Evolutionary conservation across 2,329 filamentous ascomycete genomes (phyloP).

Genomic region (Aschersonia sp.): DNA sequence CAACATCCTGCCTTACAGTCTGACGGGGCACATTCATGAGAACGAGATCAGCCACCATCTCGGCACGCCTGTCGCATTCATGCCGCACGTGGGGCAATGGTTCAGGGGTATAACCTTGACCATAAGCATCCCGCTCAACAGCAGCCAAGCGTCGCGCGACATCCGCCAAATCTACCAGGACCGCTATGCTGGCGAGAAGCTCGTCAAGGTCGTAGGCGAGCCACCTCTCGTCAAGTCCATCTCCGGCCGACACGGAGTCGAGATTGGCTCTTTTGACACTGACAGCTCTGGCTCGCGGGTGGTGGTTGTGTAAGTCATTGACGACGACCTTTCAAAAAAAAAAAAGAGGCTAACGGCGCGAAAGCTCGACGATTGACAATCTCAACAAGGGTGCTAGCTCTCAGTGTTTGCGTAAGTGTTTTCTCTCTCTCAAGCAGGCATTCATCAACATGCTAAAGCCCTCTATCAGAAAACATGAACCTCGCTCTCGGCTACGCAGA

Average conservation of each 20-base stretch:
- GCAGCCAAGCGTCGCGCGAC: conserved; percentile 80
- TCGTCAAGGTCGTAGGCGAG: conserved; percentile 86
- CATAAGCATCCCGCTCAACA: conserved; percentile 75
- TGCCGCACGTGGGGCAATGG: conserved; percentile 56
- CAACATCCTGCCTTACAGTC: conserved; percentile 72
- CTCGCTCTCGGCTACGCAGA: conserved; percentile 77
- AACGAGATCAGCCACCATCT: conserved; percentile 74
- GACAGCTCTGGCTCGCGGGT: conserved; percentile 80
- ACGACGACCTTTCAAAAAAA: conserved; percentile 60
- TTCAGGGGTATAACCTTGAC: conserved; percentile 80
- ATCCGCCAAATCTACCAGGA: conserved; percentile 94
- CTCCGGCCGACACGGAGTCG: conserved; percentile 70
- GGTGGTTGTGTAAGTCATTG: conserved; percentile 50
- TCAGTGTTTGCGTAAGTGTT: conserved; percentile 70
- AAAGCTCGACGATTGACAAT: conserved; percentile 77
- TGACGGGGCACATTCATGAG: conserved; percentile 88
- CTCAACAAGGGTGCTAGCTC: conserved; percentile 85
- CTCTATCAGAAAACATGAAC: conserved; percentile 73
- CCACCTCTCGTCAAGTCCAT: conserved; percentile 77
- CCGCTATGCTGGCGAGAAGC: conserved; percentile 86
- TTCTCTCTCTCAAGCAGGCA: neutral
- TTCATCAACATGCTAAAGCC: conserved; percentile 37
- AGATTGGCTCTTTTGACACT: conserved; percentile 93
- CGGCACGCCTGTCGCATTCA: conserved; percentile 62
- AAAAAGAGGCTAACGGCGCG: conserved; percentile 32